phyloP scores from a whole-genome alignment of 1,139 yeast genomes.

The Yamadazyma diospyri region DNA sequence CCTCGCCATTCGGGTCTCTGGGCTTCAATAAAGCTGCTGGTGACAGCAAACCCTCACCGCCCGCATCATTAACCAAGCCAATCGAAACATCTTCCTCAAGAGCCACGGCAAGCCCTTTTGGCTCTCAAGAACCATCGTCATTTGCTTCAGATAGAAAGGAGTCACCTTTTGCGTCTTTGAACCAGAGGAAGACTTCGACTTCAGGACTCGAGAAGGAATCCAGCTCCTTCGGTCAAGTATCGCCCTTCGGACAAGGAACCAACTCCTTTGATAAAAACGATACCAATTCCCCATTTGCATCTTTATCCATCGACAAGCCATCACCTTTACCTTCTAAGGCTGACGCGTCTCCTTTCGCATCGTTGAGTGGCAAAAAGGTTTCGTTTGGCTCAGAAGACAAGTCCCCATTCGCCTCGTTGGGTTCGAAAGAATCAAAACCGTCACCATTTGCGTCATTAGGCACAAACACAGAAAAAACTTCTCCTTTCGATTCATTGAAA shows the following conservation, averaged over 20 bases:
- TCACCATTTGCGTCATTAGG: constrained; percentile 6
- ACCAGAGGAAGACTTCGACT: too few species aligned
- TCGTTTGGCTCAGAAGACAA: constrained; percentile 1
- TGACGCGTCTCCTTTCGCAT: constrained; percentile 5
- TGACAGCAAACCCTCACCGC: constrained; percentile 4
- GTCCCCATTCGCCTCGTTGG: constrained; percentile 8
- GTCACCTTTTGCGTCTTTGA: too few species aligned
- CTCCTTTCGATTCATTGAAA: constrained; percentile 1
- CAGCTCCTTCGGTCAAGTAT: too few species aligned
- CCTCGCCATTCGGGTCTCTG: neutral
- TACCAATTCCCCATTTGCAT: constrained; percentile 6
- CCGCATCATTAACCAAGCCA: too few species aligned
- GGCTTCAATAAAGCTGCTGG: neutral
- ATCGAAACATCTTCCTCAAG: too few species aligned
- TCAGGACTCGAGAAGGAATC: too few species aligned
- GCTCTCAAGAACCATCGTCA: too few species aligned
- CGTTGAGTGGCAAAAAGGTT: neutral
- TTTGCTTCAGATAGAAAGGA: too few species aligned
- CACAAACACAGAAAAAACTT: neutral
- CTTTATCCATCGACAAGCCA: too few species aligned
- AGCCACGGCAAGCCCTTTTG: too few species aligned
- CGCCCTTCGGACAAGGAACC: constrained; percentile 4
- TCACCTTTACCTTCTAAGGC: too few species aligned
- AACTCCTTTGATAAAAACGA: too few species aligned
- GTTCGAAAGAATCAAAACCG: neutral